Base-by-base conservation (phyloP, 495 filamentous ascomycete species). In the Poronia punctata region DNA sequence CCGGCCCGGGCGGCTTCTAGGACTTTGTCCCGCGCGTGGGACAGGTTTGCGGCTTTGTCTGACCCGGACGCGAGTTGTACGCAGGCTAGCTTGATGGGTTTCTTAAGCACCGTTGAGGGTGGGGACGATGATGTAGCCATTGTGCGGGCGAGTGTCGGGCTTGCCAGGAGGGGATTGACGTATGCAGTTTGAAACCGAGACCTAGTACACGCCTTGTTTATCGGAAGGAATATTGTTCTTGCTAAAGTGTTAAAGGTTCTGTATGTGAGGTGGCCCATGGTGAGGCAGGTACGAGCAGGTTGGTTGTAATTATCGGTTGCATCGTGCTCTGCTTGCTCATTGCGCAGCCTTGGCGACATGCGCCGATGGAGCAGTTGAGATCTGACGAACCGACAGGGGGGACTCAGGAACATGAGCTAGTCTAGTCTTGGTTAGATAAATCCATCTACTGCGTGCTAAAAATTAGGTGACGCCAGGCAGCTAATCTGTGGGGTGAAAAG, bases 21-120 rank as follows among this genome's bases (percentile, higher is more conserved):
- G 37, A 99, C 88, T 49, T 88, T 86, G 26, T 70, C 67, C 18
- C 82, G 82, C 24, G 92, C 89, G 53, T 83, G 80, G 9, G 71
- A 51, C 45, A 99, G 88, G 66, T 99, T 99, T 25, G 69, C 65
- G 27, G 79, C 38, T 68, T 99, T 99, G 67, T 94, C 85, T 50
- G 78, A 61, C 49, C 86, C 84, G 40, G 77, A 78, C 45, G 84
- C 82, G 17, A 94, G 73, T 57, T 94, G 87, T 42, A 92, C 73
- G 53, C 86, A 69, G n/a, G 84, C 84, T 14, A 94, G 68, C 66
- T 86, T 94, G 40, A 88, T 62, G 12, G 84, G 80, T 50, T 85
- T 68, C 57, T 83, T 78, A 47, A 93, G 71, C 29, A 70, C 54
- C 14, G 81, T 65, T 6, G 67, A 47, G 31, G 71, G 57, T 14